Conservation (phyloP, 441 rosid genomes). For the Brassica hybrid region DNA sequence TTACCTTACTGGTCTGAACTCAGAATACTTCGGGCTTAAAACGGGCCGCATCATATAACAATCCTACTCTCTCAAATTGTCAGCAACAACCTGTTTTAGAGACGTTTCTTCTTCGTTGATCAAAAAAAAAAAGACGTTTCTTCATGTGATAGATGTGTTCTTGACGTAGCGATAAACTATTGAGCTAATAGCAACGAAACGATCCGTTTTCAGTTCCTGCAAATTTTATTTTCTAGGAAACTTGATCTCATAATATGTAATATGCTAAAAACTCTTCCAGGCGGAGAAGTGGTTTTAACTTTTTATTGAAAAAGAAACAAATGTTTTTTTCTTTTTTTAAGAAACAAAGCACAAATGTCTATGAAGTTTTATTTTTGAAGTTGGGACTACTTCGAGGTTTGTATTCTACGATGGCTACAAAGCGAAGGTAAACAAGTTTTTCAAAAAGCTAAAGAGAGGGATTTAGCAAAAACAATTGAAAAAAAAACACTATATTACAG, state of each 20-base stretch:
- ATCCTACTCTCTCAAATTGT: too few species aligned
- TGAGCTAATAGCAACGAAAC: slow-evolving; percentile 4
- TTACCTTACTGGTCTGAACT: too few species aligned
- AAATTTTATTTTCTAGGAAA: neutral
- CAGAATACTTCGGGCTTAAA: too few species aligned
- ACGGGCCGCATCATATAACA: too few species aligned
- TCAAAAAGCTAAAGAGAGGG: slow-evolving; percentile 17
- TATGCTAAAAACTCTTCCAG: neutral
- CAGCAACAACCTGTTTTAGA: neutral
- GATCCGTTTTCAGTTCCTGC: too few species aligned
- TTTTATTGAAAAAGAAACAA: too few species aligned
- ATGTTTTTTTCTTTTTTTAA: neutral
- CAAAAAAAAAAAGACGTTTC: neutral
- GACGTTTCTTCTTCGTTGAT: neutral
- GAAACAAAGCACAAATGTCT: neutral
- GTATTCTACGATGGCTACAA: slow-evolving; percentile 33
- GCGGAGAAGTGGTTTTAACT: neutral
- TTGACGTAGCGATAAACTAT: neutral
- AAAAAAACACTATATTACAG: slow-evolving; percentile 28
- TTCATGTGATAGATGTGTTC: neutral
- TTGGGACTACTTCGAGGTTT: slow-evolving; percentile 30
- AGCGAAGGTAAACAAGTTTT: slow-evolving; percentile 11
- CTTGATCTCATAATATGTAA: neutral
- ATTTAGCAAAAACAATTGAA: slow-evolving; percentile 1
- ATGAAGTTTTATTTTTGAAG: neutral